Conservation (phyloP, 1,284 basidiomycete genomes). For the Cryptococcus floricola region DNA sequence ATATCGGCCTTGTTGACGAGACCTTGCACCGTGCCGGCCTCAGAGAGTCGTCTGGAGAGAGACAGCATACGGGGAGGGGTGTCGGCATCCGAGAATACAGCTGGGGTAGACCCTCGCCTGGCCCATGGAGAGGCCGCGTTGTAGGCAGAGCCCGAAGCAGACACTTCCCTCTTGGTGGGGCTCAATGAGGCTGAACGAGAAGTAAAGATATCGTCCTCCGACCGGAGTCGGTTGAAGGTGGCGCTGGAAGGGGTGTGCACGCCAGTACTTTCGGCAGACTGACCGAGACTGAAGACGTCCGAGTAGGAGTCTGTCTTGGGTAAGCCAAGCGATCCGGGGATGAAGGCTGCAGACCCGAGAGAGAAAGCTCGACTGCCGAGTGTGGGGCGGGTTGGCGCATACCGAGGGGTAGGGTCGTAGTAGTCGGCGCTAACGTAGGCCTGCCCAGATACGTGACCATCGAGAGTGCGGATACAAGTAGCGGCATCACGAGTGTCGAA, state of each 20-base stretch:
- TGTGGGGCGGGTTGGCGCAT: background rate
- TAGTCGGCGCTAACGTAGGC: constrained; percentile 13
- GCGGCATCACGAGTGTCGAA: constrained; percentile 36
- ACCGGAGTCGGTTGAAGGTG: constrained; percentile 3
- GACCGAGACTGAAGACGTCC: constrained; percentile 7
- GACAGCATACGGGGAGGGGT: constrained; percentile 11
- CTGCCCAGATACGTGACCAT: constrained; percentile 15
- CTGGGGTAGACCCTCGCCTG: background rate
- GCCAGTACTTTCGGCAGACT: background rate
- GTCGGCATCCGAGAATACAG: background rate
- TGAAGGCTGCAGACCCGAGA: constrained; percentile 21
- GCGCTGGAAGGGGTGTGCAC: constrained; percentile 1
- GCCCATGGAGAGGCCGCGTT: background rate
- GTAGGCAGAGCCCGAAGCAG: background rate
- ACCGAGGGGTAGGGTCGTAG: background rate
- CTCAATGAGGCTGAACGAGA: constrained; percentile 4
- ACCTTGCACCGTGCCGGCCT: constrained; percentile 24
- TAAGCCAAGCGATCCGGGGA: constrained; percentile 4
- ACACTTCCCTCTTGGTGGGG: background rate
- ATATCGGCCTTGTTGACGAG: constrained; percentile 30
- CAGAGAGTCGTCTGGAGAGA: constrained; percentile 15
- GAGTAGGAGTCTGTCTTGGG: constrained; percentile 1
- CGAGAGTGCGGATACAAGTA: constrained; percentile 21
- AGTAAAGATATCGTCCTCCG: constrained; percentile 5
- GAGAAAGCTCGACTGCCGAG: constrained; percentile 7